phyloP scores from a whole-genome alignment of 345 rosid genomes.

The Aquilaria sinensis region DNA sequence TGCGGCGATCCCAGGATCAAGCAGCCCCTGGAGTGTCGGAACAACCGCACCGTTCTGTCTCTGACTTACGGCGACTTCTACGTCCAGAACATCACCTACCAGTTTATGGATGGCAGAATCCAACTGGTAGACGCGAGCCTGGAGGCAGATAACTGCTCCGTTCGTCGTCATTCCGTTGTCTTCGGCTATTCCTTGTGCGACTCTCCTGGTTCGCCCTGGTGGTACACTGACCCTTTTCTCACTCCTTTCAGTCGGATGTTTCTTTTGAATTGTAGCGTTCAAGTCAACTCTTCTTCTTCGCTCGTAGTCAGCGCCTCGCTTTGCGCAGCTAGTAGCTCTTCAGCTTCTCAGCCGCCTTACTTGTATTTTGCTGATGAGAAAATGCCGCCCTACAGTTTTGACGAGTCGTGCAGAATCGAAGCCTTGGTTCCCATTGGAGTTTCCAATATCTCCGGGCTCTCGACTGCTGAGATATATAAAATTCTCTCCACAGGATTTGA shows the following conservation, averaged over 20 bases:
- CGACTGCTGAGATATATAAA: neutral
- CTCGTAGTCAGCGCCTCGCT: neutral
- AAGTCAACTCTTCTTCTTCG: neutral
- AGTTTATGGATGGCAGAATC: neutral
- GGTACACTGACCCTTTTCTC: neutral
- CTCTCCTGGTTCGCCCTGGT: neutral
- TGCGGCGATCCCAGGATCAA: neutral
- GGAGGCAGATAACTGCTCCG: neutral
- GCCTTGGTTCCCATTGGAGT: neutral
- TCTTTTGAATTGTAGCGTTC: constrained; percentile 1
- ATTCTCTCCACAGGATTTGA: neutral
- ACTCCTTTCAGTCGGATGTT: neutral
- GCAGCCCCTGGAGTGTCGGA: neutral
- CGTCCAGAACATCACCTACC: neutral
- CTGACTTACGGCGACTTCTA: neutral
- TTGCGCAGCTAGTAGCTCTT: neutral
- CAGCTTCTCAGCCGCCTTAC: neutral
- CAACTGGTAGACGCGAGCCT: neutral
- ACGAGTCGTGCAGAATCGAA: neutral
- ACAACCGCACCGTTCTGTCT: neutral
- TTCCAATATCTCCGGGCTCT: neutral
- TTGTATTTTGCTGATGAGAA: neutral
- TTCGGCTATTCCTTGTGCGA: neutral
- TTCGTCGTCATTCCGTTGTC: neutral
- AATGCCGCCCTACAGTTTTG: neutral